Percentiles rank a stretch among this genome's conserved stretches.
These are phyloP conservation scores for Mycena capillaripes DNA, from an alignment of 768 basidiomycete genomes.

Conservation along the genomic window DNA sequence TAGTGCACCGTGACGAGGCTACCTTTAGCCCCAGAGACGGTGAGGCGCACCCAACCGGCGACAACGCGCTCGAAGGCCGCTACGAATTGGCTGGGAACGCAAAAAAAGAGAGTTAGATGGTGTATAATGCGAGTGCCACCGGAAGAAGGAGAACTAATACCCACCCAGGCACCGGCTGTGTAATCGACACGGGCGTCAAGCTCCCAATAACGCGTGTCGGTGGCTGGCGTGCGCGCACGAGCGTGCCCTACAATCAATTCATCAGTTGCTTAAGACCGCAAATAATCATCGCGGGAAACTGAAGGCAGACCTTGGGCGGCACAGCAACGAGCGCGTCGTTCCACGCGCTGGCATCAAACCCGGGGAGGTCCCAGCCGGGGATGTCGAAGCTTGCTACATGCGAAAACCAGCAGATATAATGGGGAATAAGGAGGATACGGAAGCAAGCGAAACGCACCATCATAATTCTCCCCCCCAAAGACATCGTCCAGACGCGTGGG, in stretches of 20 bases:
- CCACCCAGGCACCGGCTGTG: conserved; percentile 41
- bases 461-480: conserved; percentile 48
- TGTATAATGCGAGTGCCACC: no score
- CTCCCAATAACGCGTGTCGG: conserved; percentile 42
- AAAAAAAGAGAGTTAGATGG: not conserved
- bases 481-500: conserved; percentile 47
- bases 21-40: conserved; percentile 42
- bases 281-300: no score
- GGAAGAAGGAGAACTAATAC: not conserved
- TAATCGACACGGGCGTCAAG: conserved; percentile 42
- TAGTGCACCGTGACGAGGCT: conserved; percentile 46
- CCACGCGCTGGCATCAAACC: conserved; percentile 41
- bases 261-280: not conserved
- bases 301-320: conserved; percentile 36
- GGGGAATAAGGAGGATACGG: not conserved
- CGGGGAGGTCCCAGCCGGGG: conserved; percentile 37
- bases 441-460: conserved; percentile 37
- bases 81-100: conserved; percentile 39
- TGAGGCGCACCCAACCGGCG: conserved; percentile 45
- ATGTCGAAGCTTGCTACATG: conserved; percentile 41
- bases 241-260: conserved; percentile 31
- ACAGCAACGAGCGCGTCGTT: conserved; percentile 35
- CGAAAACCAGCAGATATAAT: no score
- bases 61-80: conserved; percentile 45
- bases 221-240: conserved; percentile 41